Base-by-base conservation (phyloP, 306 rosid genomes). In the Quercus glauca region DNA sequence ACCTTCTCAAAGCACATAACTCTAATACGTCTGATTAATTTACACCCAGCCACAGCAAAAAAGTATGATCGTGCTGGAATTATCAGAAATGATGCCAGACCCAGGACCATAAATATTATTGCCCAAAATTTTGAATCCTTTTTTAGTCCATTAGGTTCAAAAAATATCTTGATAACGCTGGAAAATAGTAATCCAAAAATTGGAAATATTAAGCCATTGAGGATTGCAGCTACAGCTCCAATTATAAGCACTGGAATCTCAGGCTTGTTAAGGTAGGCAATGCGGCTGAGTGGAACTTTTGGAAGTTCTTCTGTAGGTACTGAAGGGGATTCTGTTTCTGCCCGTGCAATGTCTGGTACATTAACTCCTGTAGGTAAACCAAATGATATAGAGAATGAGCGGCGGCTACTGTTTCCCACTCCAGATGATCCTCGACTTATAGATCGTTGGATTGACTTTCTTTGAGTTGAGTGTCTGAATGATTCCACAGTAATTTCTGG, bases 41-140 rank as follows among this genome's bases (percentile, higher is more conserved):
- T 89, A 59, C 80, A 73, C 18, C 91, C 91, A 77, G 88, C 88
- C 37, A 90, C 84, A 25, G 85, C 84, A 73, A 90, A 90, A 31
- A 90, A 49, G 87, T 85, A 90, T 80, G 75, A 78, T 67, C 83
- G 74, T 29, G 71, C 63, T 71, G 93, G 91, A 75, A 37, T 60
- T 8, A 56, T 51, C 10, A 90, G 21, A 1, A 90, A 57, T 23
- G 87, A 82, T 29, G 73, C 78, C 67, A 80, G 84, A 20, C 79
- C 91, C 41, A 88, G 69, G 45, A 55, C 74, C 70, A 84, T 78
- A 78, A 84, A 89, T 5, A 86, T 74, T 43, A 82, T 15, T 35
- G 85, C 69, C 85, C 52, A 67, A 67, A 67, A 67, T 19, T 19
- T 9, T 19, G 72, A 67, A 67, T 67, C 72, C 37, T 67, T 67